A percentile compares a stretch with the other conserved stretches of the same genome.
These are phyloP conservation scores for Claviceps quebecensis DNA, from an alignment of 2,329 filamentous ascomycete genomes.

Conservation along the genomic window DNA sequence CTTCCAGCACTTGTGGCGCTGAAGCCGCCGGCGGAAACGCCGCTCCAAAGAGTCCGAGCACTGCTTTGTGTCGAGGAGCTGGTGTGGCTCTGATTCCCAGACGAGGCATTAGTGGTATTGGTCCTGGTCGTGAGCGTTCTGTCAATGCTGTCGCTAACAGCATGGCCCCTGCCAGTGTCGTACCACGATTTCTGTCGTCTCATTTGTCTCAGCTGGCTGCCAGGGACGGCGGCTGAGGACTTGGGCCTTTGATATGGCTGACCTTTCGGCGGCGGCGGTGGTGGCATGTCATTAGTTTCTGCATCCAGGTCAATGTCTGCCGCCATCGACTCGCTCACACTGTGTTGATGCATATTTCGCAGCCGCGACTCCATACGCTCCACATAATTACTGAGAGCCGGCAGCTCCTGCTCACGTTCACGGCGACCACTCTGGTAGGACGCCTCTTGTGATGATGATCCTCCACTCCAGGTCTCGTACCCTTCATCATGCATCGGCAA, in stretches of 20 bases:
- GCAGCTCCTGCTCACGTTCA: constrained; percentile 41
- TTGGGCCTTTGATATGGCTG: constrained; percentile 39
- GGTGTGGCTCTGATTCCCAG: constrained; percentile 54
- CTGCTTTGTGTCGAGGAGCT: constrained; percentile 68
- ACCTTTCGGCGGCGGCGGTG: constrained; percentile 49
- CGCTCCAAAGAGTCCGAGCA: constrained; percentile 83
- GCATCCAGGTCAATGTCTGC: constrained; percentile 6
- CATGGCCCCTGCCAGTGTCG: constrained; percentile 45
- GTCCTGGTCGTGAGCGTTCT: constrained; percentile 84
- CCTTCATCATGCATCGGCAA: constrained; percentile 48
- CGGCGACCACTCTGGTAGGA: constrained; percentile 26
- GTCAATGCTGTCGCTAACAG: constrained; percentile 35
- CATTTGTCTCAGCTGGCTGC: constrained; percentile 31
- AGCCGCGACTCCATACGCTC: constrained; percentile 82
- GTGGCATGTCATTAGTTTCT: constrained; percentile 35
- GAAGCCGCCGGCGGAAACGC: constrained; percentile 75
- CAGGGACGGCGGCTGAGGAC: constrained; percentile 38
- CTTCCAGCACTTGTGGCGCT: constrained; percentile 94
- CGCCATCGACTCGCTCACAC: constrained; percentile 20
- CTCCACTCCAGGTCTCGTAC: constrained; percentile 43
- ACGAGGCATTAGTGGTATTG: constrained; percentile 65
- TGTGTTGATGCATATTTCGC: constrained; percentile 53
- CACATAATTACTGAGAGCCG: constrained; percentile 73
- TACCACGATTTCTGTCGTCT: constrained; percentile 61
- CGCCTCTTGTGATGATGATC: constrained; percentile 38